Conservation (phyloP, 2,329 filamentous ascomycete genomes). For the Aspergillus spinulosporus region DNA sequence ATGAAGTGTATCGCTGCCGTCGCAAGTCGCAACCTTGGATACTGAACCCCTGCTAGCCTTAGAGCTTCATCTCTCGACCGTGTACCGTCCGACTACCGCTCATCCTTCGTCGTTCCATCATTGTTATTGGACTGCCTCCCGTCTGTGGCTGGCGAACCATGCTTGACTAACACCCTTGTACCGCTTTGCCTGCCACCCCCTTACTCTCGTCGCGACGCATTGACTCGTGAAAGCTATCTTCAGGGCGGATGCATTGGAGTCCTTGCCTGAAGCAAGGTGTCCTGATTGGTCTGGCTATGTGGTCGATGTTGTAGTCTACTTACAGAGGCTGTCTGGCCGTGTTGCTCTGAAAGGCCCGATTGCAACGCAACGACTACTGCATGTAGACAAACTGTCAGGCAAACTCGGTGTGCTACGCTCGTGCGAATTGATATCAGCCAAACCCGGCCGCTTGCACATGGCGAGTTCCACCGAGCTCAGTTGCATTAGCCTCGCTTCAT, state of each 20-base stretch:
- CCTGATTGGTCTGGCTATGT: background rate
- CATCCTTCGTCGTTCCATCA: background rate
- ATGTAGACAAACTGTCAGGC: background rate
- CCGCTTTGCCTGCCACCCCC: background rate
- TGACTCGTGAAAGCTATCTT: background rate
- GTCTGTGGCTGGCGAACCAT: conserved; percentile 4
- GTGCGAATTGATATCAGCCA: conserved; percentile 9
- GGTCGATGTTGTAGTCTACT: no score
- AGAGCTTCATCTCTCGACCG: background rate
- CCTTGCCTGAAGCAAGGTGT: conserved; percentile 12
- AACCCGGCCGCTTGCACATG: background rate
- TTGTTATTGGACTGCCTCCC: background rate
- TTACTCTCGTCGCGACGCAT: background rate
- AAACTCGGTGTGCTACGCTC: background rate
- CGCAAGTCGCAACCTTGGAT: background rate
- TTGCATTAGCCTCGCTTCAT: conserved; percentile 18
- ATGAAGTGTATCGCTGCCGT: no score
- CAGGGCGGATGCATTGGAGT: background rate
- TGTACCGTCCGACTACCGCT: background rate
- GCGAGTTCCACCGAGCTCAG: background rate
- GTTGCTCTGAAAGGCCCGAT: background rate
- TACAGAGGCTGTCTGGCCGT: no score
- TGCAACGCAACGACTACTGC: background rate
- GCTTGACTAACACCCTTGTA: background rate
- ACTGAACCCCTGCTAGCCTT: background rate